Percentiles rank a stretch among this genome's conserved stretches.
phyloP scores from a whole-genome alignment of 176 grass and related monocot species.

The Themeda triandra region DNA sequence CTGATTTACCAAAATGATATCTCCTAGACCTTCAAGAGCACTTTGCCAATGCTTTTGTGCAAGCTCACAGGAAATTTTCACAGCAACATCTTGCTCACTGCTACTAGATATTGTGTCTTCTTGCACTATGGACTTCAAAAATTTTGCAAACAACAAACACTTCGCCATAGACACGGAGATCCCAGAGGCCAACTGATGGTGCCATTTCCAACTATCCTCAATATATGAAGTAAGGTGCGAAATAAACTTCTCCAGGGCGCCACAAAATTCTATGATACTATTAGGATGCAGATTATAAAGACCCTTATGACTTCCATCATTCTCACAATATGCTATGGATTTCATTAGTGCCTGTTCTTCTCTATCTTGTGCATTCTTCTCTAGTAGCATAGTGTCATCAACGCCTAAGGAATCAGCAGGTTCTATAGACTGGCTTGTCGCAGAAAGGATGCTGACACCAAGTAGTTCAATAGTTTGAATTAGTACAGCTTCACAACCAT shows the following conservation, averaged over 20 bases:
- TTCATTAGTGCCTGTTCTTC: constrained; percentile 18
- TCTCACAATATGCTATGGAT: constrained; percentile 11
- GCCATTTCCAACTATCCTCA: constrained; percentile 62
- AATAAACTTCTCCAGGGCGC: constrained; percentile 50
- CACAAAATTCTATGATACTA: constrained; percentile 50
- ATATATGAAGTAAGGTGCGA: constrained; percentile 43
- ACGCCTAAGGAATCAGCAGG: constrained; percentile 12
- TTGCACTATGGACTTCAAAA: constrained; percentile 41
- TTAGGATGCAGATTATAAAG: constrained; percentile 23
- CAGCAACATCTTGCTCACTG: constrained; percentile 19
- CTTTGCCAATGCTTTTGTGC: constrained; percentile 57
- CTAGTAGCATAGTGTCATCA: constrained; percentile 25
- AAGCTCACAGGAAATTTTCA: constrained; percentile 25
- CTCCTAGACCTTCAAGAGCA: constrained; percentile 62
- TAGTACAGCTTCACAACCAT: constrained; percentile 56
- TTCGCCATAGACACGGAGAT: constrained; percentile 41
- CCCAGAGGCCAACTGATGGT: constrained; percentile 47
- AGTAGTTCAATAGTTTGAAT: constrained; percentile 53
- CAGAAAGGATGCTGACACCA: constrained; percentile 38
- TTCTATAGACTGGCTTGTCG: constrained; percentile 25
- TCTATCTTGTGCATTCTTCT: constrained; percentile 26
- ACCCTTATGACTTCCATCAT: constrained; percentile 10
- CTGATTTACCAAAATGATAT: constrained; percentile 62
- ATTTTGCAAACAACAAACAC: constrained; percentile 58
- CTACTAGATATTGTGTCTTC: constrained; percentile 18